Base-by-base conservation (phyloP, 345 rosid species). In the Dimocarpus longan region DNA sequence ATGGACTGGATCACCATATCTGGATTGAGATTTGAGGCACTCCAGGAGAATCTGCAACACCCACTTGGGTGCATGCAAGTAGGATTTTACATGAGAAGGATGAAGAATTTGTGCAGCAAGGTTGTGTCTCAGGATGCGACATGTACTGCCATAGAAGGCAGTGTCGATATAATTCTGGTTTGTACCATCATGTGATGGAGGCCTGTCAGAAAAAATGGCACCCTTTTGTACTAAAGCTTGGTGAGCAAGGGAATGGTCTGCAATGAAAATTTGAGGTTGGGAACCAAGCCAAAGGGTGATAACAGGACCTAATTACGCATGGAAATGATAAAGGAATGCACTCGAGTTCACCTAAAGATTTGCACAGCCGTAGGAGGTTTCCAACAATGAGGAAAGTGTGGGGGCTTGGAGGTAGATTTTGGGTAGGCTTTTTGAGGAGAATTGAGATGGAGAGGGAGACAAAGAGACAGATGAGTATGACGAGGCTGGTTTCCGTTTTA, bases 211-310 rank as follows among this genome's bases (percentile, higher is more conserved):
- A 70, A 78, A 89, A 3, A 82, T 70, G 70, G 83, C 77, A 0
- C 90, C 87, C 39, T 85, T 85, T 73, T 85, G 90, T 73, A 89
- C 76, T 8, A 89, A 80, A 0, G 88, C 86, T 74, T 85, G 80
- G 73, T 89, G 84, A 24, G 87, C 86, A 10, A 87, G 87, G 42
- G 83, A 76, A 50, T 64, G 85, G 59, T 83, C 84, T 56, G 84
- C 66, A 64, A 89, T 79, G 78, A 88, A 89, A 19, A 89, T 78
- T 2, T 82, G 68, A 7, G 88, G 86, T 10, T 65, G 78, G 2
- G 84, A 81, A 71, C 85, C 81, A 2, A 85, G 46, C 22, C 69
- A 84, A 79, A 89, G 82, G 0, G 87, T 77, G 75, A 89, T 56
- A 59, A 87, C 79, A 44, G 88, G 82, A 39, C 90, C 88, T 46